Conservation (phyloP, 129 eudicot species). For the Daucus carota region DNA sequence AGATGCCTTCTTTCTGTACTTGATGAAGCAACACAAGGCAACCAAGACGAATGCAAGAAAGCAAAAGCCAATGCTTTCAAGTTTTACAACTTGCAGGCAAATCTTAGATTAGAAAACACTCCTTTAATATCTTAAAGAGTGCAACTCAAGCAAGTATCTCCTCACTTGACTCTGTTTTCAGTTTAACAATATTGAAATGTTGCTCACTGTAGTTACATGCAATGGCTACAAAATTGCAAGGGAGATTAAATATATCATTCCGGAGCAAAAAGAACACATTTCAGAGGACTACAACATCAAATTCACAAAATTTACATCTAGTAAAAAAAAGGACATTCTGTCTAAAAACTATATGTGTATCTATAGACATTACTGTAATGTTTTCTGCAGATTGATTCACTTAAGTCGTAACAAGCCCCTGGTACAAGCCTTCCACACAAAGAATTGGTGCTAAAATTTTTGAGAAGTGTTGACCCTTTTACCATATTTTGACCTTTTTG, state of each 20-base stretch:
- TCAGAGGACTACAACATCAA: background rate
- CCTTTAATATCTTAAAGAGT: slow-evolving; percentile 11
- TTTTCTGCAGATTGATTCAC: background rate
- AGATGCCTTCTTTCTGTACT: slow-evolving; percentile 41
- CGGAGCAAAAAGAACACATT: background rate
- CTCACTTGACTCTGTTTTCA: background rate
- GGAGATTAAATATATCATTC: background rate
- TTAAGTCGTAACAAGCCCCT: slow-evolving; percentile 8
- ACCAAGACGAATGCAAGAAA: slow-evolving; percentile 35
- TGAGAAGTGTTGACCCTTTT: background rate
- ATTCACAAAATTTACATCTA: background rate
- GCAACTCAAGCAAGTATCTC: background rate
- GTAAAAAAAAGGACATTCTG: background rate
- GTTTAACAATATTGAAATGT: background rate
- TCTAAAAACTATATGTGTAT: background rate
- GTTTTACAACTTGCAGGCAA: slow-evolving; percentile 25
- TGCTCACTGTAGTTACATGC: background rate
- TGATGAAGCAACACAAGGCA: slow-evolving; percentile 53
- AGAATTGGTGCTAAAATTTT: background rate
- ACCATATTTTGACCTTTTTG: background rate
- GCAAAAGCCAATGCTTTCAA: slow-evolving; percentile 49
- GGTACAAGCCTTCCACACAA: slow-evolving; percentile 5
- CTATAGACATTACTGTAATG: background rate
- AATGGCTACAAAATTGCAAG: background rate
- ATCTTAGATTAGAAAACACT: slow-evolving; percentile 49